These are phyloP conservation scores for Pichia sp. DNA, from an alignment of 1,139 yeast species.

Conservation along the genomic window DNA sequence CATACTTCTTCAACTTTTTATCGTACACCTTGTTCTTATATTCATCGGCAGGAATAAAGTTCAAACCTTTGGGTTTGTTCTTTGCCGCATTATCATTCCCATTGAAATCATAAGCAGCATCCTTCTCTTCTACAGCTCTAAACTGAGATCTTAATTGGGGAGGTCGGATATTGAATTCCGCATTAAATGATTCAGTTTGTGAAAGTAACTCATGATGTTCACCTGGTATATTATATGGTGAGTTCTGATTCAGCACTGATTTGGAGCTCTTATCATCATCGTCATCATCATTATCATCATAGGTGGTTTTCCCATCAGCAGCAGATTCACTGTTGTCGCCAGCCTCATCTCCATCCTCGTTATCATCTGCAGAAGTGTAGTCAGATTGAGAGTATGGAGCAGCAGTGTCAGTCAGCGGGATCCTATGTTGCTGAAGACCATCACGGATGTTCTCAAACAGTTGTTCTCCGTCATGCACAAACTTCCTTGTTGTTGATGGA, in stretches of 20 bases:
- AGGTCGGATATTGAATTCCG: constrained; percentile 11
- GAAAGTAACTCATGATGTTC: constrained; percentile 4
- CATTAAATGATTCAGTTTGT: constrained; percentile 6
- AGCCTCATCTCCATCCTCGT: background rate
- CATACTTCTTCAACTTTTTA: constrained; percentile 25
- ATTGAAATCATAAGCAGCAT: background rate
- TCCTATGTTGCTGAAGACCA: constrained; percentile 10
- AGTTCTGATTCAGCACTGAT: background rate
- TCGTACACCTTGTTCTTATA: constrained; percentile 31
- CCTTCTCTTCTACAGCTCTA: background rate
- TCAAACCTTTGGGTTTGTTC: constrained; percentile 23
- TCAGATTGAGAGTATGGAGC: constrained; percentile 21
- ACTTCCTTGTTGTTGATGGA: constrained; percentile 23
- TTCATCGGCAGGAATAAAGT: constrained; percentile 31
- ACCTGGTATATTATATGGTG: background rate
- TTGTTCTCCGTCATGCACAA: constrained; percentile 24
- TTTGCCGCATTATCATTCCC: background rate
- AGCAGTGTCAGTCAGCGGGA: constrained; percentile 8
- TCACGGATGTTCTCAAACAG: constrained; percentile 25
- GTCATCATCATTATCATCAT: no score
- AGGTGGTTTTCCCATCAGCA: no score
- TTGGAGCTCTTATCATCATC: background rate
- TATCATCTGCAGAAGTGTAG: constrained; percentile 28
- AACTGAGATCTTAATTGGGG: constrained; percentile 12
- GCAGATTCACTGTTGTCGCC: no score